Evolutionary conservation across 139 green algal species (phyloP), one percentile per base, ranked within the genome.

Genomic region (Chara braunii): DNA sequence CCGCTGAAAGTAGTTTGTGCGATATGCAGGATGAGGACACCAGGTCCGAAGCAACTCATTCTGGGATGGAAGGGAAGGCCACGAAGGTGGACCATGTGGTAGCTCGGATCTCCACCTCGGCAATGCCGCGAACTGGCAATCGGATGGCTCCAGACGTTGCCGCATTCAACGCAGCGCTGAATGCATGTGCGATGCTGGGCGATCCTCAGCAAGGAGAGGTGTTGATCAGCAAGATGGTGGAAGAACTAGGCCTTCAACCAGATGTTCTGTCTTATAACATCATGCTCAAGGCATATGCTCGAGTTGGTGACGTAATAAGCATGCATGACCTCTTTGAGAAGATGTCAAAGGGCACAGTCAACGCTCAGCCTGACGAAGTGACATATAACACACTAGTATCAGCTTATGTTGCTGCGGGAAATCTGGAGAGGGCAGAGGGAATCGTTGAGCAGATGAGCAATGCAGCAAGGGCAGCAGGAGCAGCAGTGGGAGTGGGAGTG

Each of bases 321-420:
- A n/a, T n/a, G n/a, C n/a, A n/a, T n/a, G n/a, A n/a, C n/a, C 18
- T n/a, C 40, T 48, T 18, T 18, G 18, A 18, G 18, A 48, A 48
- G 40, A 48, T 48, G 40, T n/a, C n/a, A 18, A 14, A 60, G 32
- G 33, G 55, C 33, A 23, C 7, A 32, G 7, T 7, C 7, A 30
- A 30, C 14, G 40, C 60, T 29, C 8, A 40, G 5, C 42, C 57
- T 32, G 57, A 67, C 22, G 42, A 43, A 5, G 8, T 44, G 14
- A 64, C 57, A 7, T 67, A 65, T 30, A 67, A 67, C 57, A 65
- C 57, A 5, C 42, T 67, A 29, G 43, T 67, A 18, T 12, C 57
- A n/a, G 43, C 43, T 8, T 64, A 65, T 30, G 11, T 67, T 28
- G 57, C 7, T 7, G 7, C 23, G 18, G 42, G 43, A 8, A 30